phyloP scores from a whole-genome alignment of 176 grass and related monocot genomes.

The Dactylis glomerata region DNA sequence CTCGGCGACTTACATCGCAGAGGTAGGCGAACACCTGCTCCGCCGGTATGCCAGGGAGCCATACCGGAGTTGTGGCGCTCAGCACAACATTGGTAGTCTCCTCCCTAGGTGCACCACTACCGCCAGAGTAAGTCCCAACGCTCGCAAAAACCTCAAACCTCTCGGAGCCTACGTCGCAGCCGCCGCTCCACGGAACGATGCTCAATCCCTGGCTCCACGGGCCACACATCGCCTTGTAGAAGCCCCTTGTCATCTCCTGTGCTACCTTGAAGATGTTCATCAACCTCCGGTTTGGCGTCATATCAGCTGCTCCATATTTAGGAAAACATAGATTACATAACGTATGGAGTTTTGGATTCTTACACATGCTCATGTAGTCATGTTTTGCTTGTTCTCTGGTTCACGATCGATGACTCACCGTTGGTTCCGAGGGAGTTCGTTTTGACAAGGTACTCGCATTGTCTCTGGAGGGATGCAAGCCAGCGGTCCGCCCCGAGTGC shows the following conservation, averaged over 20 bases:
- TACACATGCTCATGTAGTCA: not conserved
- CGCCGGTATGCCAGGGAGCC: conserved; percentile 20
- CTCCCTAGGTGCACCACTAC: not conserved
- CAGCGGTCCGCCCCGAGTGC: conserved; percentile 24
- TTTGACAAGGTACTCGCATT: conserved; percentile 9
- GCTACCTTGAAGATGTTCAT: conserved; percentile 31
- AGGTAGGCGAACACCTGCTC: conserved; percentile 41
- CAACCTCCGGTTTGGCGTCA: not conserved
- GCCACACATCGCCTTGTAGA: conserved; percentile 18
- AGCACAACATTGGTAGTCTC: conserved; percentile 2
- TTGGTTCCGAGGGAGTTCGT: not conserved
- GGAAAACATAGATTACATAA: not conserved
- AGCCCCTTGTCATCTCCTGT: conserved; percentile 38
- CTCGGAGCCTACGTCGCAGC: not conserved
- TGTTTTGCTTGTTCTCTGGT: not conserved
- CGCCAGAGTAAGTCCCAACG: conserved; percentile 1
- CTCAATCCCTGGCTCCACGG: not conserved
- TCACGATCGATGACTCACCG: not conserved
- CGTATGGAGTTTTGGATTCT: not conserved
- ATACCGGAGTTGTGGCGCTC: conserved; percentile 26
- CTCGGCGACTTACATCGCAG: conserved; percentile 8
- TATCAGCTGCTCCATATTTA: not conserved
- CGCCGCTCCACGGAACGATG: not conserved
- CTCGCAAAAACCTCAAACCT: conserved; percentile 3
- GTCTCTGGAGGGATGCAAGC: conserved; percentile 14